Base-by-base conservation (phyloP, 495 filamentous ascomycete genomes). In the Podospora australis region DNA sequence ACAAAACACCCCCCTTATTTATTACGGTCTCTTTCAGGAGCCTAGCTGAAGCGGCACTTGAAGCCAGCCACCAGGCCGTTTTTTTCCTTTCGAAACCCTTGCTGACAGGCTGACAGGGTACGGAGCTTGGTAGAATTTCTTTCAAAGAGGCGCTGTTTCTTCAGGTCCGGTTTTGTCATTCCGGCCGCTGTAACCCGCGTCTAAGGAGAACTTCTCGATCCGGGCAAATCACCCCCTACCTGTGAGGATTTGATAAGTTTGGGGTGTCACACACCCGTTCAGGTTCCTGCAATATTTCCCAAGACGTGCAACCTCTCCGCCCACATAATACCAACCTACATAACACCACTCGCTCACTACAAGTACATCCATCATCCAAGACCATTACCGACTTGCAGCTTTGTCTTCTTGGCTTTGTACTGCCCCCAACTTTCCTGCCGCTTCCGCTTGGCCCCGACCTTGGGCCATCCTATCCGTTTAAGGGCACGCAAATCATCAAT, bases 71-170 rank as follows among this genome's bases (percentile, higher is more conserved):
- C n/a, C 4, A 40, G 38, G 38, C 38, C 38, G 38, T 40, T 40
- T 6, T 39, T 23, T 30, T 0, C 14, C 6, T 23, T 38, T 25
- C 38, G 20, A 41, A 23, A 20, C 13, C 11, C 19, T n/a, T 9
- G 50, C 45, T 48, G 40, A 48, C 32, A 16, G 39, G 44, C 41
- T 46, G 46, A 46, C 52, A 49, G 40, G 34, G 30, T 21, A 4
- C 22, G 32, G 39, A 23, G n/a, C 19, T 46, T n/a, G 17, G n/a
- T 41, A 20, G 39, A 41, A 41, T 22, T 22, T 41, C 40, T 30
- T 47, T 26, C 35, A n/a, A n/a, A n/a, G n/a, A n/a, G n/a, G n/a
- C n/a, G n/a, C n/a, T n/a, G n/a, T n/a, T n/a, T 20, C 36, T 26
- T 26, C 35, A 23, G 23, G n/a, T 13, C 30, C 39, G 25, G 41